Evolutionary conservation across 345 rosid genomes (phyloP).

Genomic region (Corchorus capsularis): DNA sequence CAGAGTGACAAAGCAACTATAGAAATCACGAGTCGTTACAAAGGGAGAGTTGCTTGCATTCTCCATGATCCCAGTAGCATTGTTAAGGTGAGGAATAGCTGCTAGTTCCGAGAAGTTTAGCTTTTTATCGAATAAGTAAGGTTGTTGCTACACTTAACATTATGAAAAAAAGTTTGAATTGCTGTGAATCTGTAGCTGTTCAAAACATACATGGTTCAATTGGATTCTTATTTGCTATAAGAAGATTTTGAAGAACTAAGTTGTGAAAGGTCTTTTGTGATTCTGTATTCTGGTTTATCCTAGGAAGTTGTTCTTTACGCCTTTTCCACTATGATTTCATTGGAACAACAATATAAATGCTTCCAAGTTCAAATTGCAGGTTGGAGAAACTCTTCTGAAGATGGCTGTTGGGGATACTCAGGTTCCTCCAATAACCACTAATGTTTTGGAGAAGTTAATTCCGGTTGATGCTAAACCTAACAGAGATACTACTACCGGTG

Average conservation of each 20-base stretch:
- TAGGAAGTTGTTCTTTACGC: background rate
- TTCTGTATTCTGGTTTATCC: conserved; percentile 10
- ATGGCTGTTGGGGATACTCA: conserved; percentile 52
- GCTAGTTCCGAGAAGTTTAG: background rate
- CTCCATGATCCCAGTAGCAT: conserved; percentile 74
- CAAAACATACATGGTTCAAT: background rate
- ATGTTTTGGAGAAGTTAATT: conserved; percentile 23
- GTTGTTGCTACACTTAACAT: background rate
- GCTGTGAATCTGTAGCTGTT: background rate
- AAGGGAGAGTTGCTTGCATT: conserved; percentile 67
- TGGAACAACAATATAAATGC: conserved; percentile 6
- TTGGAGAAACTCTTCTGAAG: conserved; percentile 88
- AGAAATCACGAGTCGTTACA: conserved; percentile 92
- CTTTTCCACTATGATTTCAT: background rate
- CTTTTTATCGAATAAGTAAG: background rate
- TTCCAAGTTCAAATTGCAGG: conserved; percentile 48
- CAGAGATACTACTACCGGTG: conserved; percentile 37
- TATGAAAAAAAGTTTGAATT: background rate
- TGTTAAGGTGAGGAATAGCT: conserved; percentile 58
- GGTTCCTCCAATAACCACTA: conserved; percentile 30
- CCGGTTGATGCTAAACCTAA: conserved; percentile 29
- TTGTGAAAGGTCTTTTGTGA: background rate
- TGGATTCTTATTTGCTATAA: background rate
- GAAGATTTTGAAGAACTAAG: background rate
- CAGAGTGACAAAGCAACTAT: conserved; percentile 98